Conservation (phyloP, 176 grass and related monocot genomes). For the Paspalum notatum region DNA sequence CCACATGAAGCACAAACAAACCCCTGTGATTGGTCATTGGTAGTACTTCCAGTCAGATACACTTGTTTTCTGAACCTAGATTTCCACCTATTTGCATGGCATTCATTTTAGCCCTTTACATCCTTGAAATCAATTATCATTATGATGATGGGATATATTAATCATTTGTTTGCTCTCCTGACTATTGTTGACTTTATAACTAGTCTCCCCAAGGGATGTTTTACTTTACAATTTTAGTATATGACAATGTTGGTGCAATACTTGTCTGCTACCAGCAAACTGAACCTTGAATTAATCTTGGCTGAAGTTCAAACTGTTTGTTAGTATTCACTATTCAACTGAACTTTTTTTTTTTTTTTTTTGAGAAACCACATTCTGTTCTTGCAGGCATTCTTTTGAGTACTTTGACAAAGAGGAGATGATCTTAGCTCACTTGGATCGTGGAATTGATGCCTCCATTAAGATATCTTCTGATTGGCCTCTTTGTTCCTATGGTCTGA, state of each 20-base stretch:
- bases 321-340: neutral
- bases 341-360: too few species aligned
- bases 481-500: slow-evolving; percentile 56
- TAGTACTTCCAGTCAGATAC: too few species aligned
- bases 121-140: neutral
- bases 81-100: neutral
- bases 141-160: neutral
- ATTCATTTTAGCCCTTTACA: neutral
- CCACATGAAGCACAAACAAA: too few species aligned
- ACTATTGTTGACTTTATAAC: slow-evolving; percentile 7
- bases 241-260: slow-evolving; percentile 1
- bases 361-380: slow-evolving; percentile 14
- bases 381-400: slow-evolving; percentile 83
- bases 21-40: too few species aligned
- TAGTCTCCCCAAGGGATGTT: neutral
- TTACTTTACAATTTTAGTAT: neutral
- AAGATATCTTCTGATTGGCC: slow-evolving; percentile 80
- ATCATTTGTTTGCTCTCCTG: neutral
- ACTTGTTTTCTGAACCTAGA: neutral
- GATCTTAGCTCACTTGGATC: slow-evolving; percentile 70
- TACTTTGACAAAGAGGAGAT: slow-evolving; percentile 71
- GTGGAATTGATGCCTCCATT: slow-evolving; percentile 82
- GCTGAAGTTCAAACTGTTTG: neutral
- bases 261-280: slow-evolving; percentile 8
- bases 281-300: slow-evolving; percentile 3